phyloP scores from a whole-genome alignment of 345 rosid species.

The Eucalyptus grandis region DNA sequence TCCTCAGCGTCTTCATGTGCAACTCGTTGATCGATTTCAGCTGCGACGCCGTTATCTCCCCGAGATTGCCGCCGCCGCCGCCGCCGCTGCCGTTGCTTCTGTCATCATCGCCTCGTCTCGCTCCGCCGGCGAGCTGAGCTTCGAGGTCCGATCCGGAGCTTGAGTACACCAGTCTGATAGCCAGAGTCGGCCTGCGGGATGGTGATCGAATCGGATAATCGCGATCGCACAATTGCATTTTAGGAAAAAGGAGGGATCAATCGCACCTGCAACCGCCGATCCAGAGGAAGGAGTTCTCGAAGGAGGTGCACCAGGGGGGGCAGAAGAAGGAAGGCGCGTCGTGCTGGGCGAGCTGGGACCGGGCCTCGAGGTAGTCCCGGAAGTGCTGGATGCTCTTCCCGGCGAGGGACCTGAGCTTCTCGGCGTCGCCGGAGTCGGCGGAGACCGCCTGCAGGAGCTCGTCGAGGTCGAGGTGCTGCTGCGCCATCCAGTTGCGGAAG shows the following conservation, averaged over 20 bases:
- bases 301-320: background rate
- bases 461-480: background rate
- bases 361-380: background rate
- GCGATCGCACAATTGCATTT: background rate
- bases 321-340: background rate
- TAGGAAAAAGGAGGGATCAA: background rate
- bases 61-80: background rate
- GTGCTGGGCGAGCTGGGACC: background rate
- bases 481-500: background rate
- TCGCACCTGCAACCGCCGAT: background rate
- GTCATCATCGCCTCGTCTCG: background rate
- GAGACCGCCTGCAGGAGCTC: background rate
- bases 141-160: background rate
- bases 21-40: background rate
- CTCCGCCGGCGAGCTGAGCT: background rate
- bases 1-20: background rate
- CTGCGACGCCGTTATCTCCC: background rate
- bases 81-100: background rate
- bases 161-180: background rate
- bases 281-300: conserved; percentile 6
- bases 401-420: background rate
- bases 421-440: background rate
- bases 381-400: background rate
- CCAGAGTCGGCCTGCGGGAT: background rate
- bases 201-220: background rate